Conservation (phyloP, 2,329 filamentous ascomycete genomes). For the Botrytis paeoniae region DNA sequence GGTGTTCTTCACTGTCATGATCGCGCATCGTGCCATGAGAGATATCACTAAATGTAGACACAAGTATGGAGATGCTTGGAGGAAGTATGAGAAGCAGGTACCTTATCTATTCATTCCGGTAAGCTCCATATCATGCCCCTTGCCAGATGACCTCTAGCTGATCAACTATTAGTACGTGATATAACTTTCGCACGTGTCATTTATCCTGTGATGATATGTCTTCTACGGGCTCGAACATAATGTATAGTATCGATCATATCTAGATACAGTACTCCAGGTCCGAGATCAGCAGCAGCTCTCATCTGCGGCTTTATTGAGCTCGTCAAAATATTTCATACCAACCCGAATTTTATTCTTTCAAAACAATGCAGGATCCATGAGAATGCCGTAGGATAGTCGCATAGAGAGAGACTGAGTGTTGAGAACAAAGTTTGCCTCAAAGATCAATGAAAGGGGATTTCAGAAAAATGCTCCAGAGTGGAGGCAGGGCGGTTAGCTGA, state of each 20-base stretch:
- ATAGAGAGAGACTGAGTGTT: neutral
- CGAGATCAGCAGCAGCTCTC: neutral
- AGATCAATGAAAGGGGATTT: neutral
- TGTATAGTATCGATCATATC: neutral
- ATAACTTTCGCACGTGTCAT: neutral
- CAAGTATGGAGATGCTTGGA: conserved; percentile 81
- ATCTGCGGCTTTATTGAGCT: neutral
- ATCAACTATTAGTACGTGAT: neutral
- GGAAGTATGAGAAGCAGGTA: conserved; percentile 73
- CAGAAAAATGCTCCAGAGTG: neutral
- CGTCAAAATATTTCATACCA: neutral
- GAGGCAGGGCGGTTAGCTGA: neutral
- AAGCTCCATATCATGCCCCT: conserved; percentile 28
- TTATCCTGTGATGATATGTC: neutral
- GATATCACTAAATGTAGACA: conserved; percentile 72
- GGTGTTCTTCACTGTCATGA: conserved; percentile 78
- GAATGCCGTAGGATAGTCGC: neutral
- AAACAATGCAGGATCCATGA: neutral
- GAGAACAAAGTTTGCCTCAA: neutral
- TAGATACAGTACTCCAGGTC: neutral
- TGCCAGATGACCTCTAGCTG: neutral
- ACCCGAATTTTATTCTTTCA: neutral
- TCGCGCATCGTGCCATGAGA: conserved; percentile 70
- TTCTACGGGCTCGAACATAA: accelerated
- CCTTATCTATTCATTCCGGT: conserved; percentile 82